Percentiles rank a stretch among this genome's conserved stretches.
phyloP scores from a whole-genome alignment of 805 yeast species.

The Candida insectorum region DNA sequence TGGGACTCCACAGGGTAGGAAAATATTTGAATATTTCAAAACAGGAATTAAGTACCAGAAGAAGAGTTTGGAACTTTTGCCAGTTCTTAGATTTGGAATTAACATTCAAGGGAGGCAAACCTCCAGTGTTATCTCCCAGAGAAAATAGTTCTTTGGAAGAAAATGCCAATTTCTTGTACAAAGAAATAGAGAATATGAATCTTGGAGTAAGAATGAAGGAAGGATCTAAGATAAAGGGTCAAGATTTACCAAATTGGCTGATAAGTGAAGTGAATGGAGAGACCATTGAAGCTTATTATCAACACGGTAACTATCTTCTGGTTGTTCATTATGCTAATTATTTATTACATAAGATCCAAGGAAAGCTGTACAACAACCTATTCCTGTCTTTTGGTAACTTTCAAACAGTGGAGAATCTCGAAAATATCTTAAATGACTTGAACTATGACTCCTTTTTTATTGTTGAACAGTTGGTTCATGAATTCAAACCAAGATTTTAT shows the following conservation, averaged over 20 bases:
- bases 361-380: slow-evolving; percentile 25
- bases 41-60: slow-evolving; percentile 19
- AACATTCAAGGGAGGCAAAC: slow-evolving; percentile 36
- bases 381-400: slow-evolving; percentile 26
- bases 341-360: slow-evolving; percentile 21
- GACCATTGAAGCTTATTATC: slow-evolving; percentile 1
- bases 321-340: slow-evolving; percentile 4
- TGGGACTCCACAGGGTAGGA: slow-evolving; percentile 38
- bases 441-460: slow-evolving; percentile 23
- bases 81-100: slow-evolving; percentile 33
- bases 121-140: slow-evolving; percentile 24
- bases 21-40: slow-evolving; percentile 17
- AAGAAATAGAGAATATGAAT: no score
- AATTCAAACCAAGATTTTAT: slow-evolving; percentile 26
- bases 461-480: slow-evolving; percentile 12
- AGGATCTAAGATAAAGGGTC: background rate
- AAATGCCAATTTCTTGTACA: no score
- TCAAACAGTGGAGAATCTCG: slow-evolving; percentile 17
- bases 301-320: background rate
- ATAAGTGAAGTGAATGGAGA: background rate
- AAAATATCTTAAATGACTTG: slow-evolving; percentile 20
- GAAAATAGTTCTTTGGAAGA: background rate
- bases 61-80: slow-evolving; percentile 33
- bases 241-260: background rate
- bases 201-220: background rate